Conservation (phyloP, 2,329 filamentous ascomycete genomes). For the Neofusicoccum ribis region DNA sequence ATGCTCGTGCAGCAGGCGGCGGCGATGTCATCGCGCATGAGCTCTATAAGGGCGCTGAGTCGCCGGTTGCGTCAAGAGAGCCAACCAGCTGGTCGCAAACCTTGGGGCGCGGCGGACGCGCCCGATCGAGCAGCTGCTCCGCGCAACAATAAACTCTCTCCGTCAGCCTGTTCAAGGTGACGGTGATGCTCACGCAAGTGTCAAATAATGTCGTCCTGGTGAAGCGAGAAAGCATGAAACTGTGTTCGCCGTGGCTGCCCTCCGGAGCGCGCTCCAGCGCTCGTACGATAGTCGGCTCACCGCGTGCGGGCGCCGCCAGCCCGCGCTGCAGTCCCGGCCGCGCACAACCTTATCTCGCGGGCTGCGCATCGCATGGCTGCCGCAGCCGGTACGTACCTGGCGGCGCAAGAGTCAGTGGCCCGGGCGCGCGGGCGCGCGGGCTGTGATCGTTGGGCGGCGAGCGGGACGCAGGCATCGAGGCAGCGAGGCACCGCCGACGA, state of each 20-base stretch:
- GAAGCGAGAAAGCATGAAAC: slow-evolving; percentile 7
- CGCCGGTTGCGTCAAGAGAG: neutral
- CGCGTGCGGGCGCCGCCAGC: neutral
- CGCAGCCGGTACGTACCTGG: neutral
- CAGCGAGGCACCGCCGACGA: neutral
- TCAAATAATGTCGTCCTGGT: neutral
- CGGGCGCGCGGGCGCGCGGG: neutral
- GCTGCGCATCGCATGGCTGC: neutral
- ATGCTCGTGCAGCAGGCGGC: neutral
- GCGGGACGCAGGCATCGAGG: neutral
- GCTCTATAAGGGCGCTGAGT: neutral
- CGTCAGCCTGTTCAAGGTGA: neutral
- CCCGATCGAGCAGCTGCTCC: neutral
- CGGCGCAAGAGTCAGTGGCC: neutral
- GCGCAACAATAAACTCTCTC: neutral
- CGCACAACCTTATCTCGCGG: slow-evolving; percentile 3
- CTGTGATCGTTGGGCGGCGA: neutral
- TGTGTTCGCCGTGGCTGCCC: neutral
- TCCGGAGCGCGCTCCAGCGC: neutral
- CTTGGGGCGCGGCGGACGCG: neutral
- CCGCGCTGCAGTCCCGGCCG: neutral
- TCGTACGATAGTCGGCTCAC: neutral
- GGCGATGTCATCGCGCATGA: slow-evolving; percentile 6
- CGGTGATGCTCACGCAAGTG: neutral
- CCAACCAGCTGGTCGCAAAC: neutral